These are phyloP conservation scores for Chrysosporium queenslandicum DNA, from an alignment of 2,329 filamentous ascomycete species.

Conservation along the genomic window DNA sequence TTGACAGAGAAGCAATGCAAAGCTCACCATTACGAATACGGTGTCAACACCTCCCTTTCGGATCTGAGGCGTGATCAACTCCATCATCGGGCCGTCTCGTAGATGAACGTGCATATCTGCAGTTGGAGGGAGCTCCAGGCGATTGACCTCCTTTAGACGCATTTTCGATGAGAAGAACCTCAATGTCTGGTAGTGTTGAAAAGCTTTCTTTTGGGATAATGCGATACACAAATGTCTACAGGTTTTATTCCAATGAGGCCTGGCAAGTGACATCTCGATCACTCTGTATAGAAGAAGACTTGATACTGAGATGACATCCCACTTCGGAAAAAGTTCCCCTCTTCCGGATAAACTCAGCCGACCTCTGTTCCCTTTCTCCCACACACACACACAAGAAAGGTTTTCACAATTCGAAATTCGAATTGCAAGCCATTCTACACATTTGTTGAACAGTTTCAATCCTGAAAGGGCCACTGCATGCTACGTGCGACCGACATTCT, in stretches of 20 bases:
- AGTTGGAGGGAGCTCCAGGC: conserved; percentile 14
- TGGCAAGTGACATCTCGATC: neutral
- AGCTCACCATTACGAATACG: conserved; percentile 44
- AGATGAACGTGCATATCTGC: conserved; percentile 47
- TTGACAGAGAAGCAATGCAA: neutral
- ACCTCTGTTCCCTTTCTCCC: no score
- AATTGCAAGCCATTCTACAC: no score
- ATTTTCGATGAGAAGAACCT: conserved; percentile 5
- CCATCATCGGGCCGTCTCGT: conserved; percentile 55
- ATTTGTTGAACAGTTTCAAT: no score
- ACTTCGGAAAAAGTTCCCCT: conserved; percentile 7
- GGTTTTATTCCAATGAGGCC: neutral
- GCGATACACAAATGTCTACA: neutral
- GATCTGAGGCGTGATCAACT: conserved; percentile 46
- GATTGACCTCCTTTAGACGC: conserved; percentile 12
- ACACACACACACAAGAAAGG: no score
- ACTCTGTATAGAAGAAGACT: neutral
- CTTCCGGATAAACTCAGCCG: neutral
- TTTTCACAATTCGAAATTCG: no score
- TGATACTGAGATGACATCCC: neutral
- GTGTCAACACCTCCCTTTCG: conserved; percentile 56
- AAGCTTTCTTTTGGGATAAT: neutral
- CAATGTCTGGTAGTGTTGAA: neutral
- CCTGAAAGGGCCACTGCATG: no score
- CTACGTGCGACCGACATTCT: no score